These are phyloP conservation scores for Meira nashicola DNA, from an alignment of 1,284 basidiomycete species.

Conservation along the genomic window DNA sequence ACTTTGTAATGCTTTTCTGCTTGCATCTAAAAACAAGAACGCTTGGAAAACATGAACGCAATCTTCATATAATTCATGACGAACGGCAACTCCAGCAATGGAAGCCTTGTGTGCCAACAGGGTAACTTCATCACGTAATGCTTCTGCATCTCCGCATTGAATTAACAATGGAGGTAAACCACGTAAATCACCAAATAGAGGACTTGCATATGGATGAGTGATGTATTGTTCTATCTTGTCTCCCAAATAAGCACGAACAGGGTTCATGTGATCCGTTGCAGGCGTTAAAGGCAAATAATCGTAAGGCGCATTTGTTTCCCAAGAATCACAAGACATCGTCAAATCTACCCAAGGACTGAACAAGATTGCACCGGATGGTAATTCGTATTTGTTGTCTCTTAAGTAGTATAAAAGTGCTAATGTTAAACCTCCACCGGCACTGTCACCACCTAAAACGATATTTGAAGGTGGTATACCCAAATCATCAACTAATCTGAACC, in stretches of 20 bases:
- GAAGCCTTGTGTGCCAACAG: conserved; percentile 91
- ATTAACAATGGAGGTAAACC: conserved; percentile 86
- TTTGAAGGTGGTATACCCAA: conserved; percentile 73
- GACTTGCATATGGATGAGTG: conserved; percentile 85
- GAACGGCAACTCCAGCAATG: conserved; percentile 77
- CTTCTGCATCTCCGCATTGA: conserved; percentile 89
- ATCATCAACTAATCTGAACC: conserved; percentile 80
- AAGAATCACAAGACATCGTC: conserved; percentile 92
- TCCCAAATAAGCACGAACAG: conserved; percentile 86
- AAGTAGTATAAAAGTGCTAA: conserved; percentile 88
- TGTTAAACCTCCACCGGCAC: conserved; percentile 82
- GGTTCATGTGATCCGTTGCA: conserved; percentile 83
- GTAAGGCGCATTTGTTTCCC: conserved; percentile 79
- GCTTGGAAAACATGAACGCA: conserved; percentile 59
- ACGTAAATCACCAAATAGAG: conserved; percentile 84
- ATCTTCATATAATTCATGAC: conserved; percentile 89
- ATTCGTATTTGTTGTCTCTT: conserved; percentile 51
- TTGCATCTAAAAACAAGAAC: conserved; percentile 51
- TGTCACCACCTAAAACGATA: conserved; percentile 72
- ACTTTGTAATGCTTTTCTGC: conserved; percentile 50
- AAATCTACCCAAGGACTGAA: conserved; percentile 60
- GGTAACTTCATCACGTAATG: conserved; percentile 84
- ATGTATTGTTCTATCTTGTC: conserved; percentile 74
- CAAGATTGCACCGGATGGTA: conserved; percentile 50
- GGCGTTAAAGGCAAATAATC: conserved; percentile 55